Evolutionary conservation across 768 basidiomycete genomes (phyloP).

Genomic region (Crepidotus variabilis): DNA sequence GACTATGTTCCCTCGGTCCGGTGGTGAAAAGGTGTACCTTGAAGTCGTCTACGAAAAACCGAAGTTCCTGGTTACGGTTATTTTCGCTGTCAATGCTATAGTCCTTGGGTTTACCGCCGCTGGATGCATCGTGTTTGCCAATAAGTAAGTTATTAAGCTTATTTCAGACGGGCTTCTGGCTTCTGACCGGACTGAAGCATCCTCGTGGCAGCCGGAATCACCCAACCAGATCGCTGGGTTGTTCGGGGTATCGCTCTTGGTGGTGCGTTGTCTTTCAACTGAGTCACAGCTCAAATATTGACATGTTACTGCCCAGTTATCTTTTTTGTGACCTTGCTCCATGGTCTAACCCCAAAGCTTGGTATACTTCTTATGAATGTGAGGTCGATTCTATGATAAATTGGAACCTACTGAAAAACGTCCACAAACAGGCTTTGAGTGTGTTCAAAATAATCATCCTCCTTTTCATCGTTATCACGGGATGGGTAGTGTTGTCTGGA

Average conservation of each 20-base stretch:
- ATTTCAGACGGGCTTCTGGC: neutral
- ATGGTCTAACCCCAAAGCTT: constrained; percentile 45
- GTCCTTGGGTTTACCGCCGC: constrained; percentile 31
- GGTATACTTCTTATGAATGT: constrained; percentile 58
- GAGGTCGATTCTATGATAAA: neutral
- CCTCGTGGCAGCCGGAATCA: constrained; percentile 39
- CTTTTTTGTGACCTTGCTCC: constrained; percentile 44
- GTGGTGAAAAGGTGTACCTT: constrained; percentile 62
- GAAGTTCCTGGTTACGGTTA: constrained; percentile 41
- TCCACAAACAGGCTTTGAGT: constrained; percentile 37
- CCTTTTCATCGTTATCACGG: constrained; percentile 49
- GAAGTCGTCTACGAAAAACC: constrained; percentile 51
- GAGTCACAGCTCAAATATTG: too few relatives aligned
- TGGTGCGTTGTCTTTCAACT: constrained; percentile 34
- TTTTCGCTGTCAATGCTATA: constrained; percentile 47
- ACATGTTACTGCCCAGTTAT: constrained; percentile 33
- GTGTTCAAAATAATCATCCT: constrained; percentile 54
- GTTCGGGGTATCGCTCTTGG: constrained; percentile 58
- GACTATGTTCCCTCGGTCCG: constrained; percentile 59
- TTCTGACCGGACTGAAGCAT: constrained; percentile 30
- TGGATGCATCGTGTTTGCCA: constrained; percentile 45
- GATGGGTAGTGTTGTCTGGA: constrained; percentile 56
- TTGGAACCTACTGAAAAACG: constrained; percentile 3
- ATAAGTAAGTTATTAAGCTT: constrained; percentile 17
- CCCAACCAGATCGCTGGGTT: constrained; percentile 37